Conservation (phyloP, 371 early-diverging fungal genomes). For the Apophysomyces sp. region DNA sequence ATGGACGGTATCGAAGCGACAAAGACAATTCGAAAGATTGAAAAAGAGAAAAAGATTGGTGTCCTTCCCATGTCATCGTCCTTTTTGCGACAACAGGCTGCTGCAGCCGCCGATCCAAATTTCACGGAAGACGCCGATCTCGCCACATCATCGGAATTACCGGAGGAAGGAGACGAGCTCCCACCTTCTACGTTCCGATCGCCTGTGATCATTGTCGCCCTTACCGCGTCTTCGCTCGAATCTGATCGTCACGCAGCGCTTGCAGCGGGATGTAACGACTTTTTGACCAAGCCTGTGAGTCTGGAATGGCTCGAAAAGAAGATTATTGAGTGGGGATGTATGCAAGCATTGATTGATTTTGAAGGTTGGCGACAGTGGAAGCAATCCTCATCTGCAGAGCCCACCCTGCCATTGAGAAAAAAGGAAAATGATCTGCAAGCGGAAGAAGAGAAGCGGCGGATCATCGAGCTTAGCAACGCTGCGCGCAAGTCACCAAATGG, state of each 20-base stretch:
- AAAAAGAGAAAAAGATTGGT: slow-evolving; percentile 64
- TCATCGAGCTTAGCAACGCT: background rate
- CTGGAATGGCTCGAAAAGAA: slow-evolving; percentile 83
- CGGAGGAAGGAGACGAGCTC: slow-evolving; percentile 2
- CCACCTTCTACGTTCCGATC: slow-evolving; percentile 56
- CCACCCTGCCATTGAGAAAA: background rate
- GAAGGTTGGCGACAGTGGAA: slow-evolving; percentile 81
- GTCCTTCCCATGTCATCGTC: slow-evolving; percentile 39
- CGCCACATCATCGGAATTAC: background rate
- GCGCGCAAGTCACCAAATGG: slow-evolving; percentile 10
- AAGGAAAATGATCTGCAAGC: background rate
- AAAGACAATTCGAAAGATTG: slow-evolving; percentile 67
- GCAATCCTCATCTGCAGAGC: slow-evolving; percentile 15
- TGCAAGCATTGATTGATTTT: slow-evolving; percentile 90
- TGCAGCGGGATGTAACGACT: slow-evolving; percentile 90
- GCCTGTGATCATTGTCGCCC: slow-evolving; percentile 86
- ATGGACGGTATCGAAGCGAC: slow-evolving; percentile 86
- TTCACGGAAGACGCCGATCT: background rate
- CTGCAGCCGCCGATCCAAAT: background rate
- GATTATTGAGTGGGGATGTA: slow-evolving; percentile 90
- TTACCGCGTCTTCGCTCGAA: slow-evolving; percentile 79
- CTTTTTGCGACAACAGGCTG: slow-evolving; percentile 4
- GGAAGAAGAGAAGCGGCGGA: background rate
- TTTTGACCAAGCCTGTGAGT: slow-evolving; percentile 84
- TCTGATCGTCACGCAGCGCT: slow-evolving; percentile 80